Conservation (phyloP, 2,329 filamentous ascomycete species). For the Pseudopyrenochaeta lycopersici region DNA sequence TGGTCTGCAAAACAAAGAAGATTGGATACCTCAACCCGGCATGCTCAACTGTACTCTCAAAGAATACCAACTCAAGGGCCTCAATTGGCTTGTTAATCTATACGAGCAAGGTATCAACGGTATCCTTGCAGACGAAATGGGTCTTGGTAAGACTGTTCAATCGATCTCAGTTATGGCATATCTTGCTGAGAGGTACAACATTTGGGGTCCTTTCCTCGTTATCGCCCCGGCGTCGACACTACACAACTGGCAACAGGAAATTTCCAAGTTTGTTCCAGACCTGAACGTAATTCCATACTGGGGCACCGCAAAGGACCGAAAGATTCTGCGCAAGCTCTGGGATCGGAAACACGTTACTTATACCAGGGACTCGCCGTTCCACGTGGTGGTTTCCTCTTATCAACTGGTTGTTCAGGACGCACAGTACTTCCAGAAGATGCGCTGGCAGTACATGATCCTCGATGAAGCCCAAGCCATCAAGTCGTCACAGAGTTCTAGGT, state of each 20-base stretch:
- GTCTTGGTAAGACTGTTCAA: constrained; percentile 98
- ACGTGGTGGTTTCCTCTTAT: constrained; percentile 96
- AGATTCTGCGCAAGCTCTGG: constrained; percentile 98
- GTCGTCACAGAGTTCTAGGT: constrained; percentile 92
- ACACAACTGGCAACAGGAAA: constrained; percentile 99
- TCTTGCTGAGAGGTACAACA: constrained; percentile 94
- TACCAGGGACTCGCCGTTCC: constrained; percentile 90
- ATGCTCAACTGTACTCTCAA: constrained; percentile 94
- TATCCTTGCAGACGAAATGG: constrained; percentile 98
- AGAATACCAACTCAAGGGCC: constrained; percentile 98
- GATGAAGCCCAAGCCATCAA: constrained; percentile 99
- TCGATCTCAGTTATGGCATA: constrained; percentile 99
- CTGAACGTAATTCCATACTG: constrained; percentile 98
- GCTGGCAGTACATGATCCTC: constrained; percentile 99
- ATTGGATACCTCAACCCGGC: constrained; percentile 84
- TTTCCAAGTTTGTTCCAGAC: constrained; percentile 90
- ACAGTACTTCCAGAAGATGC: constrained; percentile 98
- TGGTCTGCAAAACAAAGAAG: constrained; percentile 88
- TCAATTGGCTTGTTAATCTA: constrained; percentile 98
- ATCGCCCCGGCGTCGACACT: constrained; percentile 95
- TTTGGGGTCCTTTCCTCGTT: constrained; percentile 97
- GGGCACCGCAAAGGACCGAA: constrained; percentile 92
- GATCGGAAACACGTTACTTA: constrained; percentile 98
- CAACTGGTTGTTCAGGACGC: constrained; percentile 96
- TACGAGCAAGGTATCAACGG: constrained; percentile 99